Base-by-base conservation (phyloP, 2,329 filamentous ascomycete species). In the Thermoascus crustaceus region DNA sequence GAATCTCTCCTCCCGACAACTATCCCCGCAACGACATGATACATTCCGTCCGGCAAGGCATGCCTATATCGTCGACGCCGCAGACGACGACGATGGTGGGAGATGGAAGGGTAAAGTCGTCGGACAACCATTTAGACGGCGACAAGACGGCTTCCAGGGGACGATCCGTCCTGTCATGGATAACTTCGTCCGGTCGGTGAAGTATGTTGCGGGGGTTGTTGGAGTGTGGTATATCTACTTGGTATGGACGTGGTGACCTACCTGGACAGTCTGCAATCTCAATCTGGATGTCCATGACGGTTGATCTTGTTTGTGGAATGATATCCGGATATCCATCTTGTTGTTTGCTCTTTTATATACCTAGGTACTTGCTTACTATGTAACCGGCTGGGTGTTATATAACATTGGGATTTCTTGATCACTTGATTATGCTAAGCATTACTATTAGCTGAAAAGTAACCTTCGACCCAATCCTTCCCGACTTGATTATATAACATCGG, bases 211-310 rank as follows among this genome's bases (percentile, higher is more conserved):
- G 4, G 76, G 73, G 69, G 72, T 83, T 57, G 76, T 75, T 13
- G 57, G 79, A 29, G 45, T 65, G 9, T 78, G 78, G 55, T 91
- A 83, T 68, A 67, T 68, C 19, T 84, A 78, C 62, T 61, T 89
- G 47, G 68, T 80, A 38, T 76, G 73, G 62, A 70, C 69, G 50
- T 79, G 80, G 44, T 85, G 53, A 54, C n/a, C n/a, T n/a, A n/a
- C n/a, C n/a, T n/a, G n/a, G n/a, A n/a, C n/a, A n/a, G n/a, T n/a
- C n/a, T n/a, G n/a, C n/a, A n/a, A n/a, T n/a, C n/a, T n/a, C n/a
- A n/a, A n/a, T n/a, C n/a, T n/a, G n/a, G n/a, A n/a, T n/a, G n/a
- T n/a, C n/a, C n/a, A n/a, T n/a, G n/a, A n/a, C n/a, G n/a, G n/a
- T n/a, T n/a, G n/a, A n/a, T n/a, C n/a, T n/a, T n/a, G n/a, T n/a